These are phyloP conservation scores for Candida nonsorbophila DNA, from an alignment of 805 yeast genomes.

Conservation along the genomic window DNA sequence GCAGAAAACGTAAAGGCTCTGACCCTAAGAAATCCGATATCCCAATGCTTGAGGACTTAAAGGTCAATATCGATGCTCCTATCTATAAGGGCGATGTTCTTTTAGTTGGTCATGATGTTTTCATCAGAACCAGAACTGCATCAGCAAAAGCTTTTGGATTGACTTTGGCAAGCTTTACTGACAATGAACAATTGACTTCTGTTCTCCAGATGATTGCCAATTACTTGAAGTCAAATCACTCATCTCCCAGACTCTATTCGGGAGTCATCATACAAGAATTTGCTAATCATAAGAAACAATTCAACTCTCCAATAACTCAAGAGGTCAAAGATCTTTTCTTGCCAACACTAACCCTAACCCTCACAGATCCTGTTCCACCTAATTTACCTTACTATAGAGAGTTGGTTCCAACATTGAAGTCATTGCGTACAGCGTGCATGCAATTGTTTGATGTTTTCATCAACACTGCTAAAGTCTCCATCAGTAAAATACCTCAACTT, in stretches of 20 bases:
- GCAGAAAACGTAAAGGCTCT: constrained; percentile 43
- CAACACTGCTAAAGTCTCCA: constrained; percentile 68
- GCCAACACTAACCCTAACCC: constrained; percentile 23
- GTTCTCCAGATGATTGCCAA: constrained; percentile 32
- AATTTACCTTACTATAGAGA: constrained; percentile 65
- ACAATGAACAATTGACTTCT: constrained; percentile 29
- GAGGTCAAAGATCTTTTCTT: constrained; percentile 16
- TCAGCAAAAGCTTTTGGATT: constrained; percentile 76
- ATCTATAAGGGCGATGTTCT: constrained; percentile 88
- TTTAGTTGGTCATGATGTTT: constrained; percentile 68
- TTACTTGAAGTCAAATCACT: constrained; percentile 55
- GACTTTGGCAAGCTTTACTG: constrained; percentile 47
- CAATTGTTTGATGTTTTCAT: constrained; percentile 75
- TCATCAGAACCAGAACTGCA: constrained; percentile 68
- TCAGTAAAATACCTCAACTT: constrained; percentile 68
- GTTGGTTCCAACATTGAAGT: constrained; percentile 77
- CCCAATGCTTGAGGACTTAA: constrained; percentile 52
- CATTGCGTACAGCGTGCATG: constrained; percentile 82
- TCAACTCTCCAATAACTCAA: constrained; percentile 10
- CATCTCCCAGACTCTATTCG: constrained; percentile 74
- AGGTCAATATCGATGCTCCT: constrained; percentile 89
- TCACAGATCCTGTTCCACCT: constrained; percentile 34
- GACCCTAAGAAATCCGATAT: constrained; percentile 21
- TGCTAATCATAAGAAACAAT: constrained; percentile 23
- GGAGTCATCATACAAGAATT: constrained; percentile 71